phyloP scores from a whole-genome alignment of 2,329 filamentous ascomycete species.

The Tolypocladium album region DNA sequence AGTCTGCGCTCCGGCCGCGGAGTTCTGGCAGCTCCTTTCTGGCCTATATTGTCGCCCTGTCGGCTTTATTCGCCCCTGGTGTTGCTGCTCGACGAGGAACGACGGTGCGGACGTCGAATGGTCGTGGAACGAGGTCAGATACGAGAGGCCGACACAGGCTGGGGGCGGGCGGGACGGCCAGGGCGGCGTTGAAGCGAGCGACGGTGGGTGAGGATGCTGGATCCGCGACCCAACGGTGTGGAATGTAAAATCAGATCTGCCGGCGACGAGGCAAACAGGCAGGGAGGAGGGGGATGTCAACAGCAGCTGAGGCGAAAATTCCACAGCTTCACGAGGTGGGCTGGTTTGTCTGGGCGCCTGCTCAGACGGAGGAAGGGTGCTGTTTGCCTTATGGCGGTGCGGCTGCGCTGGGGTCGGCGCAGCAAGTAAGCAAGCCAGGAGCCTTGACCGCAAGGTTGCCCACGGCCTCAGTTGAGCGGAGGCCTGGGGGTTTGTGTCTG shows the following conservation, averaged over 20 bases:
- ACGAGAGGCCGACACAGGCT: neutral
- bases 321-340: neutral
- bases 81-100: neutral
- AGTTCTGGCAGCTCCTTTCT: neutral
- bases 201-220: neutral
- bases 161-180: neutral
- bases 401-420: neutral
- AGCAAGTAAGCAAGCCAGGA: neutral
- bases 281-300: conserved; percentile 1
- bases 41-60: neutral
- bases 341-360: neutral
- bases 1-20: neutral
- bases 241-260: conserved; percentile 2
- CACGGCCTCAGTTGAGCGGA: neutral
- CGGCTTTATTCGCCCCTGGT: neutral
- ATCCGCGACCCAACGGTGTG: neutral
- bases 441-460: neutral
- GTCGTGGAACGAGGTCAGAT: neutral
- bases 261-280: neutral
- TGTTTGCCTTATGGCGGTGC: neutral
- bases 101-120: neutral
- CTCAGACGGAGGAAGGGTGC: neutral
- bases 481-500: neutral
- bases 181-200: conserved; percentile 3
- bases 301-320: conserved; percentile 2